Base-by-base conservation (phyloP, 805 yeast species). In the Zygoascus tannicola region DNA sequence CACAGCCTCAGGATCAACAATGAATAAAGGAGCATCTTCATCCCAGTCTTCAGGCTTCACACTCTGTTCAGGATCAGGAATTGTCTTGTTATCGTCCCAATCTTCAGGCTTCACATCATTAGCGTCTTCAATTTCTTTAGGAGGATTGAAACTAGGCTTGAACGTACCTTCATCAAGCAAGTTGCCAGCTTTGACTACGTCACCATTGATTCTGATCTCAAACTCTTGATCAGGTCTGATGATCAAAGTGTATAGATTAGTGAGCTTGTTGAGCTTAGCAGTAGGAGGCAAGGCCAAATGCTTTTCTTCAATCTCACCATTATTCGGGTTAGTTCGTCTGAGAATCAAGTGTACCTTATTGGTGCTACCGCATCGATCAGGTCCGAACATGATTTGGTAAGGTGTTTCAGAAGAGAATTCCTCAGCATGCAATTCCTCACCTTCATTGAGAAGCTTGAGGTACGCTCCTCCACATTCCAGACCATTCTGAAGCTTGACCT, bases 371-470 rank as follows among this genome's bases (percentile, higher is more conserved):
- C 97, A 88, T 60, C 74, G 77, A 64, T 88, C 97, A 36, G 97
- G 97, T 18, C 97, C 97, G 67, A 88, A 88, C 90, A 88, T 82
- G 50, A 88, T 66, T 62, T 82, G 86, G 65, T 81, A 85, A 2
- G 87, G 84, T 3, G 94, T 73, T 22, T 70, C 77, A 48, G 75
- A 73, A 51, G 67, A 69, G 67, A 86, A 81, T 47, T 75, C 74
- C 33, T 63, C 59, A 30, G 65, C 68, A 44, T 56, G 62, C 19
- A 59, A 56, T 7, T 58, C 62, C 1, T 58, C 68, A 20, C 64
- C 59, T 36, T 64, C 57, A 37, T 77, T 68, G 44, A 88, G 63
- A 37, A 88, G 67, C 67, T 88, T 88, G 52, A 88, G 61, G 64
- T 87, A 88, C 1, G 94, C 90, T 44, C 97, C 97, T 40, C 95